These are phyloP conservation scores for Tolypocladium paradoxum DNA, from an alignment of 2,329 filamentous ascomycete species.

Conservation along the genomic window DNA sequence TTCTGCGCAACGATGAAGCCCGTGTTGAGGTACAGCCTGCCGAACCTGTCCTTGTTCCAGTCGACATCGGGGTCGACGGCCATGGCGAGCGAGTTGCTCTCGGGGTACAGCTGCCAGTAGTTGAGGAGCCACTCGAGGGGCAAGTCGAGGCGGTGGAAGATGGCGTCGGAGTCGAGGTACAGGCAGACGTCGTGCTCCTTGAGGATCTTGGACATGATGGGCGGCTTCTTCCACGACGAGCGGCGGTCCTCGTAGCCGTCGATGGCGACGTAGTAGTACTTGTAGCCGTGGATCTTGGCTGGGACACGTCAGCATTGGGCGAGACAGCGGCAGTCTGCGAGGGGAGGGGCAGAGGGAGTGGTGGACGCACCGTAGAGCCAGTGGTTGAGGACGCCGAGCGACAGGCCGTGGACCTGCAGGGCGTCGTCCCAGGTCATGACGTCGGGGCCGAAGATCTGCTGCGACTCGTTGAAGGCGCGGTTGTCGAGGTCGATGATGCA, in stretches of 20 bases:
- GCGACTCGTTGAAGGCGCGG: constrained; percentile 23
- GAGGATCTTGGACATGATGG: constrained; percentile 30
- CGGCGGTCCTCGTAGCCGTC: constrained; percentile 28
- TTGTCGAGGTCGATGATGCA: constrained; percentile 36
- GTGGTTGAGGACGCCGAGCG: constrained; percentile 31
- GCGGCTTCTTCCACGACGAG: constrained; percentile 35
- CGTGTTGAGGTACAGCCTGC: constrained; percentile 35
- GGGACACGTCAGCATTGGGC: constrained; percentile 8
- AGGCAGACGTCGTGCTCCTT: constrained; percentile 31
- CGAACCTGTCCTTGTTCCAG: constrained; percentile 28
- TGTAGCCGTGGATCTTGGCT: constrained; percentile 36
- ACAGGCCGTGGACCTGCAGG: constrained; percentile 22
- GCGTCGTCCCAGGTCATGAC: constrained; percentile 25
- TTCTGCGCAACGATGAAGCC: constrained; percentile 44
- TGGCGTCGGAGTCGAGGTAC: constrained; percentile 34
- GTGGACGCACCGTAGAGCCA: constrained; percentile 27
- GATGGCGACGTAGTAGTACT: constrained; percentile 33
- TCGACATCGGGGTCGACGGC: constrained; percentile 26
- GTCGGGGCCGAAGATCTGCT: constrained; percentile 23
- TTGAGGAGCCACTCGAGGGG: constrained; percentile 37
- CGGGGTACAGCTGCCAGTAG: constrained; percentile 30
- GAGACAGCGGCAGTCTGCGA: neutral
- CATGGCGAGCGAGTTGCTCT: constrained; percentile 29
- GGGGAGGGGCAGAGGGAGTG: neutral
- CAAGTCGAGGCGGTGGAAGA: constrained; percentile 31